A percentile compares a stretch with the other conserved stretches of the same genome.
Evolutionary conservation across 176 grass and related monocot species (phyloP).

Genomic region (Carex littledalei): DNA sequence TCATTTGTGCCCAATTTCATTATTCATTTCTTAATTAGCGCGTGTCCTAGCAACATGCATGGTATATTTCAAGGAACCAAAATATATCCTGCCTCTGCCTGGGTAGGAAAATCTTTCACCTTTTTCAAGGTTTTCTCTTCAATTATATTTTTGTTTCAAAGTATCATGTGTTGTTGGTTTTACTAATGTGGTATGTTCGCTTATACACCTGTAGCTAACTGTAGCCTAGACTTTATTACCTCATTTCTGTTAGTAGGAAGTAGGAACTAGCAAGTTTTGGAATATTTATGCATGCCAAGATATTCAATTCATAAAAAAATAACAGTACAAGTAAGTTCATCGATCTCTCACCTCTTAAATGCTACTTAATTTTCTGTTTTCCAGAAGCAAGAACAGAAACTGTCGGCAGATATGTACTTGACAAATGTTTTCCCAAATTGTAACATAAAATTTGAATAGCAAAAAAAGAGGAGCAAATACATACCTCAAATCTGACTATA

Average conservation of each 20-base stretch:
- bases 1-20: background rate
- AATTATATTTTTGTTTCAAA: background rate
- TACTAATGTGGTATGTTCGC: background rate
- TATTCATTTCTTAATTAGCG: background rate
- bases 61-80: too few species aligned
- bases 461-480: background rate
- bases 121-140: background rate
- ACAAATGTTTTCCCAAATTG: background rate
- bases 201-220: background rate
- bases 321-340: background rate
- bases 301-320: too few species aligned
- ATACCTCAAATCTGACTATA: conserved; percentile 54
- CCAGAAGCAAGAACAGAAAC: background rate
- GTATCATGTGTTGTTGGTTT: background rate
- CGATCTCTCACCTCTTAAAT: background rate
- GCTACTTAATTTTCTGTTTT: background rate
- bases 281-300: background rate
- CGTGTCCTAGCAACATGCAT: background rate
- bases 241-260: background rate
- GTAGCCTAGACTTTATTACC: background rate
- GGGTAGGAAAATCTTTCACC: too few species aligned
- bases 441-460: conserved; percentile 2
- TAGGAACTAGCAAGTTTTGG: background rate
- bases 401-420: background rate
- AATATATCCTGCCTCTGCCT: too few species aligned